Evolutionary conservation across 805 yeast genomes (phyloP).

Genomic region (Komagataella phaffii): DNA sequence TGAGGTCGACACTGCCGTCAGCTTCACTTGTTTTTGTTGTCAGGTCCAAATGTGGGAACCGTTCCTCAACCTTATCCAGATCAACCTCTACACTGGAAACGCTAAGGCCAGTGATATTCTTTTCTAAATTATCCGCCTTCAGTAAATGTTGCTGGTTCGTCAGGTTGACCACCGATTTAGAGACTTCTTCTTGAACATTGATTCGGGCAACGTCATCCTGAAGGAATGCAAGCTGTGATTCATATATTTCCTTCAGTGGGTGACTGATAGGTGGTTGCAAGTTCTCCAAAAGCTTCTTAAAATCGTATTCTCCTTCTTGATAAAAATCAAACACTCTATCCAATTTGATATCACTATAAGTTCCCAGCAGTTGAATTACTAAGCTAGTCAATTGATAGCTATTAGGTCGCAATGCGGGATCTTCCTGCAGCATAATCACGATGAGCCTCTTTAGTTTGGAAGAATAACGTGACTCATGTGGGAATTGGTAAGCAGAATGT

Average conservation of each 20-base stretch:
- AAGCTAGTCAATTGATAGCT: constrained; percentile 65
- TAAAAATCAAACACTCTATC: constrained; percentile 27
- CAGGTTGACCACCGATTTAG: constrained; percentile 24
- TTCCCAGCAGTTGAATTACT: constrained; percentile 45
- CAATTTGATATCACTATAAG: constrained; percentile 21
- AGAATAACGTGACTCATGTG: constrained; percentile 54
- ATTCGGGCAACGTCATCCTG: constrained; percentile 35
- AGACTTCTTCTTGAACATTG: constrained; percentile 30
- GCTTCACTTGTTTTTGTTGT: not conserved
- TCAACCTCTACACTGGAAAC: not conserved
- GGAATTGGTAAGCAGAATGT: constrained; percentile 73
- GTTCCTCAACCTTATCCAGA: not conserved
- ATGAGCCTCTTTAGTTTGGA: constrained; percentile 64
- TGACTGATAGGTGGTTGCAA: constrained; percentile 14
- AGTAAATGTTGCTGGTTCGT: constrained; percentile 9
- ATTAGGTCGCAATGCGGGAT: constrained; percentile 75
- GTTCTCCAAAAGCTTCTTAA: constrained; percentile 11
- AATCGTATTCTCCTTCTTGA: constrained; percentile 15
- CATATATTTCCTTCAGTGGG: constrained; percentile 16
- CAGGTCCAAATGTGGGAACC: not conserved
- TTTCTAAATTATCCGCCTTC: not conserved
- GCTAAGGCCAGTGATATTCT: not conserved
- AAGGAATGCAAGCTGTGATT: constrained; percentile 16
- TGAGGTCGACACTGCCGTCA: not conserved
- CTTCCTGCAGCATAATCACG: constrained; percentile 68